Evolutionary conservation across 495 filamentous ascomycete species (phyloP).

Genomic region (Lindgomyces ingoldianus): DNA sequence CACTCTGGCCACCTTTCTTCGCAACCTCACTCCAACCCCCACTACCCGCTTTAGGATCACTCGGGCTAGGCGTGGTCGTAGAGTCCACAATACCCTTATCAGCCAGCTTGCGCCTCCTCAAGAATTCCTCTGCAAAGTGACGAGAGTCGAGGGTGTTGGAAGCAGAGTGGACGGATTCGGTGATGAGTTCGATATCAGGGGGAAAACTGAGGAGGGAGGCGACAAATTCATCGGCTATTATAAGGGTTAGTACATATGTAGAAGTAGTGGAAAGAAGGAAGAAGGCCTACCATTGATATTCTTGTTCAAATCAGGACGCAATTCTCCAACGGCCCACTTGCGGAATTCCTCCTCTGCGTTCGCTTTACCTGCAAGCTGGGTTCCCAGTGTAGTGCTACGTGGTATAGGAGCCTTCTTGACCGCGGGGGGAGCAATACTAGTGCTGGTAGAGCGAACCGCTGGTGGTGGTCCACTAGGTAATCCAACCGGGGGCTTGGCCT

Average conservation of each 20-base stretch:
- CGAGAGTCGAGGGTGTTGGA: slow-evolving; percentile 85
- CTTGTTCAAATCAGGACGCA: slow-evolving; percentile 62
- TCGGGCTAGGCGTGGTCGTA: slow-evolving; percentile 40
- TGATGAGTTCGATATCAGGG: slow-evolving; percentile 74
- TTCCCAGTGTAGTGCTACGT: slow-evolving; percentile 46
- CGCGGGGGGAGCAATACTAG: slow-evolving; percentile 44
- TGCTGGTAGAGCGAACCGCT: slow-evolving; percentile 54
- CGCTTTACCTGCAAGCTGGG: slow-evolving; percentile 50
- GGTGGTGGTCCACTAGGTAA: slow-evolving; percentile 51
- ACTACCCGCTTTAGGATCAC: slow-evolving; percentile 50
- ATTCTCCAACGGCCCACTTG: slow-evolving; percentile 81
- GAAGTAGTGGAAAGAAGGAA: no score
- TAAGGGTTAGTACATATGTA: not conserved
- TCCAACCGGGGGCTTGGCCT: slow-evolving; percentile 71
- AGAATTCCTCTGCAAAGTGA: slow-evolving; percentile 91
- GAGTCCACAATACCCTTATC: slow-evolving; percentile 79
- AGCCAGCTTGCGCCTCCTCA: slow-evolving; percentile 86
- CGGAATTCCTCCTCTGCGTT: slow-evolving; percentile 83
- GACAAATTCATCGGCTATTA: slow-evolving; percentile 73
- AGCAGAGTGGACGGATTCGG: slow-evolving; percentile 82
- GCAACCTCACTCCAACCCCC: slow-evolving; percentile 94
- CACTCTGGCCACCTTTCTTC: slow-evolving; percentile 72
- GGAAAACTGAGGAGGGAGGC: slow-evolving; percentile 72
- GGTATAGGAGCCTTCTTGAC: slow-evolving; percentile 48
- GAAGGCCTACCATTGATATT: slow-evolving; percentile 58